Base-by-base conservation (phyloP, 1,284 basidiomycete genomes). In the Tilletiaria anomala region DNA sequence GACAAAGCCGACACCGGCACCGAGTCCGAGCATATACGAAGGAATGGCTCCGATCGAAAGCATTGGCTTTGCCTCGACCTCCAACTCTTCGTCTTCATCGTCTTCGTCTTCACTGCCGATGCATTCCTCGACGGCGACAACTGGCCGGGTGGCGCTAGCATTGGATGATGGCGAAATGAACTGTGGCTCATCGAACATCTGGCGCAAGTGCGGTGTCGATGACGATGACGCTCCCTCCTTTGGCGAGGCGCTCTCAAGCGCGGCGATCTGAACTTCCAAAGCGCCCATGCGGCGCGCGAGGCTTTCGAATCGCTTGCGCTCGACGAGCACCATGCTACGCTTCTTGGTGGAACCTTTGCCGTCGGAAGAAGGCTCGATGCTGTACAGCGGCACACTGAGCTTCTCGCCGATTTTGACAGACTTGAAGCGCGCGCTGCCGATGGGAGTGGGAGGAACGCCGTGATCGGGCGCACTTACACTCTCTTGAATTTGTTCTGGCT, bases 261-360 rank as follows among this genome's bases (percentile, higher is more conserved):
- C 20, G 17, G 35, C 18, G 10, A 42, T 19, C 38, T 57, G 48
- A 4, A 40, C 22, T 20, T 59, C 57, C 4, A 59, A 39, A 29
- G 47, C 39, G 12, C 45, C 47, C 57, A 58, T 58, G 2, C 54
- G 32, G 10, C 50, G 36, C n/a, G 58, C 58, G 5, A 60, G 47
- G 15, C 43, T 45, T 38, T 58, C 58, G 37, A 60, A 58, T 2
- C 50, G 41, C n/a, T 43, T 44, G 2, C 58, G 51, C 32, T 60
- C 58, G 18, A 60, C 58, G 1, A 60, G 36, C 5, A 60, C 55
- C 56, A 60, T 56, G 18, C 50, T 53, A 2, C 53, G 47, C 33
- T 56, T 56, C 44, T 44, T 47, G 44, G 58, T 52, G 22, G 47
- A 50, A 8, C 57, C 57, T 26, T 51, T 58, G 11, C 57, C 57